Evolutionary conservation across 2,329 filamentous ascomycete species (phyloP).

Genomic region (Verticillium klebahnii): DNA sequence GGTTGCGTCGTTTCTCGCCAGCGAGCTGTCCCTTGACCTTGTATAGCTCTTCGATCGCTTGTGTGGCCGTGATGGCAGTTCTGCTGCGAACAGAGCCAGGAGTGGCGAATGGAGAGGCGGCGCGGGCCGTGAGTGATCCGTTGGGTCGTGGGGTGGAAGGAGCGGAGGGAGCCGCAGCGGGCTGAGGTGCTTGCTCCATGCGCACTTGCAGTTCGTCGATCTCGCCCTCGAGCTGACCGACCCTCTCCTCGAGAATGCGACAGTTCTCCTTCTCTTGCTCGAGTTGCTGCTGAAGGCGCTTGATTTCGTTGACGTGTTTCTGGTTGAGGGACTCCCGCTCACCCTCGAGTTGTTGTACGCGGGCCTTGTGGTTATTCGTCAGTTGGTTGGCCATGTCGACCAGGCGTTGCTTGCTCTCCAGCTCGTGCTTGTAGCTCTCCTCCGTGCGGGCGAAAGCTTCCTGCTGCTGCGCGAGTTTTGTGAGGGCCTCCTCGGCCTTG

Average conservation of each 20-base stretch:
- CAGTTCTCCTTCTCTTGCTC: conserved; percentile 47
- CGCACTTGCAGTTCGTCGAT: conserved; percentile 49
- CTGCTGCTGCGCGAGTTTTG: conserved; percentile 78
- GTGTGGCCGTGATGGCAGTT: conserved; percentile 52
- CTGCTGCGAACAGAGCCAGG: conserved; percentile 54
- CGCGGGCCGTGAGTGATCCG: conserved; percentile 45
- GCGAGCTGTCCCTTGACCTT: conserved; percentile 69
- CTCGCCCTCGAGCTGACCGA: conserved; percentile 47
- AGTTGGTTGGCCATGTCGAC: conserved; percentile 78
- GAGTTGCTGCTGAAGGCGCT: conserved; percentile 51
- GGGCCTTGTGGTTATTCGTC: conserved; percentile 65
- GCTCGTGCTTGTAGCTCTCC: conserved; percentile 80
- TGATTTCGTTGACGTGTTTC: conserved; percentile 57
- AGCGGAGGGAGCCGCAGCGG: conserved; percentile 29
- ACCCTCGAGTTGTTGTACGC: conserved; percentile 65
- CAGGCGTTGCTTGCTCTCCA: conserved; percentile 75
- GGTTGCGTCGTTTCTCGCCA: conserved; percentile 67
- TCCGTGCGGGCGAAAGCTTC: conserved; percentile 78
- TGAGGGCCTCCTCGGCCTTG: conserved; percentile 80
- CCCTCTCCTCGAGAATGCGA: conserved; percentile 40
- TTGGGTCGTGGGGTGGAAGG: conserved; percentile 60
- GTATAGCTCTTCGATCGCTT: conserved; percentile 60
- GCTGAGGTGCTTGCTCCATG: conserved; percentile 35
- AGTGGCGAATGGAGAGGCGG: conserved; percentile 59
- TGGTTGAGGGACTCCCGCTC: conserved; percentile 58